Base-by-base conservation (phyloP, 345 rosid genomes). In the Rhodamnia argentea region DNA sequence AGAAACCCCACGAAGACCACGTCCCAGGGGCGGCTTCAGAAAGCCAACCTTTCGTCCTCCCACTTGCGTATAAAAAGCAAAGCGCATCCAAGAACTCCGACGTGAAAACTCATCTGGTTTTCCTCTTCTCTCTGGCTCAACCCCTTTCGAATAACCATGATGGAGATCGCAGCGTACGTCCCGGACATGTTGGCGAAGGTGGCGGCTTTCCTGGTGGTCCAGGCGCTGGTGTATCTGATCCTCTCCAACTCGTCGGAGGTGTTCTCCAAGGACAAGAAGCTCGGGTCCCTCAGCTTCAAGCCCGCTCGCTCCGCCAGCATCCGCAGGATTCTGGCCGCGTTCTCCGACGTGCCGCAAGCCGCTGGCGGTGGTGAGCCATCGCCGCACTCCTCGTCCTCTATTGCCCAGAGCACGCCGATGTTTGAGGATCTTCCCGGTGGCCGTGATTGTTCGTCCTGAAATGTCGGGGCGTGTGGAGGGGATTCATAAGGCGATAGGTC, bases 161-260 rank as follows among this genome's bases (percentile, higher is more conserved):
- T 87, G 87, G 93, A 92, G 70, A 89, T 90, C 8, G 62, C 83
- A 13, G 64, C 26, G 78, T 86, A 90, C 85, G 83, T 89, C 83
- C 91, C 85, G 37, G 93, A 89, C 16, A 86, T 87, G 89, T 27
- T 94, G 53, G 55, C 92, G 86, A 94, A 94, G 91, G 89, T 90
- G 86, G 87, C 81, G 51, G 12, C 84, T 57, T 94, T 95, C 82
- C 88, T 86, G 51, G 24, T 92, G 60, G 92, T 94, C 12, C 98
- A 94, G 89, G 93, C 89, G 7, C 86, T 95, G 87, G 94, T 95
- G 22, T 95, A 93, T 86, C 88, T 94, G 76, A 92, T 95, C 20
- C 94, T 94, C 27, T 87, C 95, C 7, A 91, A 89, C 47, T 94
- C 96, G 3, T 94, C 96, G 16, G 91, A 89, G 81, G 75, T 93